Percentiles rank a stretch among this genome's conserved stretches.
Conservation (phyloP, 345 rosid genomes). For the Hibiscus mutabilis region DNA sequence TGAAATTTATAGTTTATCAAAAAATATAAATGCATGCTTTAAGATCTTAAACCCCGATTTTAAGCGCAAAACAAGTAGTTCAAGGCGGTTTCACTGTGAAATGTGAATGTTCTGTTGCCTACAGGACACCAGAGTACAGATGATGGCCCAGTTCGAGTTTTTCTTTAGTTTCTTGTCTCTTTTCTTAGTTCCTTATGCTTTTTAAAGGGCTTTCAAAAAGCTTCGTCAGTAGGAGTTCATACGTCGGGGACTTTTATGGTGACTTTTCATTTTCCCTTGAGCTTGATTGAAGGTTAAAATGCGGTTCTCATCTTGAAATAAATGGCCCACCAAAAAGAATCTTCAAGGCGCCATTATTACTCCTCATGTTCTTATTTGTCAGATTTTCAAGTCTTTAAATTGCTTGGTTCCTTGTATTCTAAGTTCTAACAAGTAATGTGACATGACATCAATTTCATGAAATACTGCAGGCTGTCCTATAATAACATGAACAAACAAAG, state of each 20-base stretch:
- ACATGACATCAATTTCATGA: background rate
- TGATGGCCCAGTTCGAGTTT: slow-evolving; percentile 17
- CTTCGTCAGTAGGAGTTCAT: slow-evolving; percentile 8
- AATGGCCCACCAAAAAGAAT: slow-evolving; percentile 2
- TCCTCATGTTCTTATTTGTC: background rate
- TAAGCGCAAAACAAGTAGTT: background rate
- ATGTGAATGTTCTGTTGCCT: background rate
- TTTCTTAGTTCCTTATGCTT: background rate
- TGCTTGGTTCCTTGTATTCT: background rate
- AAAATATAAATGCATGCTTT: too few relatives aligned
- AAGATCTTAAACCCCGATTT: too few relatives aligned
- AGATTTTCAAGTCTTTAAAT: background rate
- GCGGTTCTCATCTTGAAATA: background rate
- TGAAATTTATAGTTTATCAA: too few relatives aligned
- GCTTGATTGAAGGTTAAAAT: slow-evolving; percentile 10
- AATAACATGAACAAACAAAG: background rate
- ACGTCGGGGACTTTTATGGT: slow-evolving; percentile 6
- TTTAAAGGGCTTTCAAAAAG: slow-evolving; percentile 8
- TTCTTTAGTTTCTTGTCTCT: background rate
- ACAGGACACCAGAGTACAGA: slow-evolving; percentile 20
- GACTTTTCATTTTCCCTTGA: background rate
- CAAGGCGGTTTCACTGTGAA: background rate
- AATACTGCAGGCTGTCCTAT: background rate
- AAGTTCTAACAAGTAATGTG: background rate
- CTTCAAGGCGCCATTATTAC: background rate